phyloP scores from a whole-genome alignment of 202 grass and related monocot species.

The Thinopyrum obtusiflorum region DNA sequence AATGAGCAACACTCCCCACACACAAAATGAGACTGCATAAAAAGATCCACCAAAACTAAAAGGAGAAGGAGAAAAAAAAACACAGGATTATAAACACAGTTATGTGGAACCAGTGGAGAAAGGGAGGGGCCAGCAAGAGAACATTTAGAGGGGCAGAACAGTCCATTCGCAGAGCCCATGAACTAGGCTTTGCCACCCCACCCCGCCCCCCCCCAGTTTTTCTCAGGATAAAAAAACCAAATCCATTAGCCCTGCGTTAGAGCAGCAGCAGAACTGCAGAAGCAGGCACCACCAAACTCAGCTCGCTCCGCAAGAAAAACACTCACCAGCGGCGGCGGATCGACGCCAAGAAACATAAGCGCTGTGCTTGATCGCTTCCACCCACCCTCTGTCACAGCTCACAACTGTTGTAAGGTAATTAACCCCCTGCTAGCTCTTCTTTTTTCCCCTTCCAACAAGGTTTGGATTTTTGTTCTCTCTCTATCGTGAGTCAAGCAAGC shows the following conservation, averaged over 20 bases:
- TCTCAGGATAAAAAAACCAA: slow-evolving; percentile 38
- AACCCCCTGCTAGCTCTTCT: no score
- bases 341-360: slow-evolving; percentile 6
- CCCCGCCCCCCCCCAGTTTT: slow-evolving; percentile 23
- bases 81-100: no score
- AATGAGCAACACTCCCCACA: no score
- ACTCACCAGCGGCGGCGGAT: not conserved
- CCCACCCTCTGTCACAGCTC: not conserved
- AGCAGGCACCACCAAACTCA: not conserved
- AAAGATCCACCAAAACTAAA: no score
- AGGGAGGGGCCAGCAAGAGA: not conserved
- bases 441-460: no score
- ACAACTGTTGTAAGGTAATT: no score
- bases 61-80: no score
- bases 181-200: slow-evolving; percentile 24
- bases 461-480: not conserved
- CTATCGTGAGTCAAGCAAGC: not conserved
- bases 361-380: not conserved
- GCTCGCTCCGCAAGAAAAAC: slow-evolving; percentile 7
- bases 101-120: not conserved
- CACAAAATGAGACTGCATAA: no score
- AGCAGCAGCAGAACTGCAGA: not conserved
- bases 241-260: slow-evolving; percentile 9
- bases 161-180: slow-evolving; percentile 25
- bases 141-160: not conserved